Evolutionary conservation across 768 basidiomycete species (phyloP).

Genomic region (Cubamyces sp.): DNA sequence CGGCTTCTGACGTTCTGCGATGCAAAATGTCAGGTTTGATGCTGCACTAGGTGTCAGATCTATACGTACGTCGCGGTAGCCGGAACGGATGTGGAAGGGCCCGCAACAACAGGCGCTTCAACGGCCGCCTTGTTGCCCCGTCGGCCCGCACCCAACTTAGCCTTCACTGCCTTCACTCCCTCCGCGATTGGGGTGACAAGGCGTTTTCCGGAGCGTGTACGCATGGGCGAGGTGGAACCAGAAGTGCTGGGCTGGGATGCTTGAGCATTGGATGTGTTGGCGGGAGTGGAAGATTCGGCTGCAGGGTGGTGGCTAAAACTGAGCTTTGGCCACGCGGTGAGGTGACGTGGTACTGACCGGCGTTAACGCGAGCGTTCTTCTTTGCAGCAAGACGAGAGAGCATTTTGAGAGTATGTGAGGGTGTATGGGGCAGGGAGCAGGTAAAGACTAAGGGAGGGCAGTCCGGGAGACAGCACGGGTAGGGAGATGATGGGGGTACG

Average conservation of each 20-base stretch:
- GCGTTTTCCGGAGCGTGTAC: slow-evolving; percentile 12
- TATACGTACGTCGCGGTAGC: background rate
- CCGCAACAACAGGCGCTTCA: background rate
- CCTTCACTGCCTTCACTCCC: slow-evolving; percentile 3
- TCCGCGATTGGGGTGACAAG: slow-evolving; percentile 5
- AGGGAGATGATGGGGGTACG: slow-evolving; percentile 8
- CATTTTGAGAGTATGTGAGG: slow-evolving; percentile 2
- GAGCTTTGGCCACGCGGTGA: background rate
- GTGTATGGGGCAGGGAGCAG: background rate
- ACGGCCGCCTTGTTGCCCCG: background rate
- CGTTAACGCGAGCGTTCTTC: slow-evolving; percentile 4
- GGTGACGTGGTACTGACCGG: background rate
- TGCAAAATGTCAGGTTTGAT: too few relatives aligned
- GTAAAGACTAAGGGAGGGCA: background rate
- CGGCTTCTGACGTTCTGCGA: background rate
- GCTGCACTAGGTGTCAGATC: background rate
- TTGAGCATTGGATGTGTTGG: background rate
- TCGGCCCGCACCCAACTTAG: slow-evolving; percentile 1
- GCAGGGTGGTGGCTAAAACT: slow-evolving; percentile 1
- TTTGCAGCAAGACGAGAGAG: slow-evolving; percentile 1
- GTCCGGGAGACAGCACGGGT: background rate
- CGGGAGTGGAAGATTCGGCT: slow-evolving; percentile 1
- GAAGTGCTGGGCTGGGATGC: background rate
- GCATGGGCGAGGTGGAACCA: slow-evolving; percentile 1
- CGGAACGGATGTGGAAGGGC: background rate